Base-by-base conservation (phyloP, 2,329 filamentous ascomycete genomes). In the Xylariaceae sp. region DNA sequence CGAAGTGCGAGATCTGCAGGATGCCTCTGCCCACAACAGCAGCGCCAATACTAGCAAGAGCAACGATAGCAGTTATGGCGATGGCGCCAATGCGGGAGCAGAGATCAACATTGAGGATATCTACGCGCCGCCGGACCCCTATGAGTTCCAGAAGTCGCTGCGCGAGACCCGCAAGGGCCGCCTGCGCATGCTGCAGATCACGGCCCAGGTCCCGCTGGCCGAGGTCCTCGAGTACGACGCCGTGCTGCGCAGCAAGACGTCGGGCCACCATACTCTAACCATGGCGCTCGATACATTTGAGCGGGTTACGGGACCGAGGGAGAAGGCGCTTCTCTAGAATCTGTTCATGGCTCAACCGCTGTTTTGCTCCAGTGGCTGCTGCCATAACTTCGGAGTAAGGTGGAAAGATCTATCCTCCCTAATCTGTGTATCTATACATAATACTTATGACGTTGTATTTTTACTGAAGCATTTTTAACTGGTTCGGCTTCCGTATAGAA, bases 201-300 rank as follows among this genome's bases (percentile, higher is more conserved):
- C 88, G 9, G 94, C 92, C 18, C 85, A 89, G 65, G 93, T 97
- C 23, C 94, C 94, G 26, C 79, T 97, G 64, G 95, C 94, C 74
- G 93, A 97, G 73, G 97, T 97, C 91, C 87, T 97, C 29, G 90
- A 93, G 35, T 99, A 97, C 72, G 78, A 97, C 63, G 91, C 91
- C 70, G 90, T 95, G 68, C 74, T 99, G 59, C 80, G 94, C 46
- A 92, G 91, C 72, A 81, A 96, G 76, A 99, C 93, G 3, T 89
- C 88, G 2, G 94, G 94, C 0, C 81, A 94, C 2, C 82, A 85
- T 65, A 77, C 80, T 4, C 75, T 85, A 68, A 81, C 80, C 1
- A 81, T 85, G 81, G 75, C 79, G 3, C 78, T 83, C 62, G 81
- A 83, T 58, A 81, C 77, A 6, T 83, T 84, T 61, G 80, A 82